A percentile compares a stretch with the other conserved stretches of the same genome.
phyloP scores from a whole-genome alignment of 305 asterid genomes.

The Withania somnifera region DNA sequence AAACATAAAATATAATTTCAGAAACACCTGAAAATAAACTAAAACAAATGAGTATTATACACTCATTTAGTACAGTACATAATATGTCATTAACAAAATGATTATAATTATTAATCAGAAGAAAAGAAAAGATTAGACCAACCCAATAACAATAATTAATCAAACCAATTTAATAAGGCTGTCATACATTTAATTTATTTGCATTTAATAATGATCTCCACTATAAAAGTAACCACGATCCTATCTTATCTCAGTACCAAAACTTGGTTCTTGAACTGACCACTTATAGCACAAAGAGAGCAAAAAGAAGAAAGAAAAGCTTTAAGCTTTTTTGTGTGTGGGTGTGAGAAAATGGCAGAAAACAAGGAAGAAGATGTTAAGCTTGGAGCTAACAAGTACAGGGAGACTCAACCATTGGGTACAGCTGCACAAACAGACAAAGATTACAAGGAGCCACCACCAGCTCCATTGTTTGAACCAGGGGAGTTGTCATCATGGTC shows the following conservation, averaged over 20 bases:
- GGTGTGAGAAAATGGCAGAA: constrained; percentile 45
- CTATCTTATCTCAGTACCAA: not conserved
- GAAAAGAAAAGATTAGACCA: not conserved
- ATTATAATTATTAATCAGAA: too few relatives aligned
- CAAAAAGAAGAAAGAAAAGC: not conserved
- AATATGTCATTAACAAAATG: not conserved
- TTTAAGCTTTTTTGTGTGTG: not conserved
- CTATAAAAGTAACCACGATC: constrained; percentile 33
- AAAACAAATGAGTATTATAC: not conserved
- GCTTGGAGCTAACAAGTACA: constrained; percentile 67
- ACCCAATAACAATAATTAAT: not conserved
- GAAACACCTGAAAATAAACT: too few relatives aligned
- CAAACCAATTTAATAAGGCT: not conserved
- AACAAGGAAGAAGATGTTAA: constrained; percentile 61
- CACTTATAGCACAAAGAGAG: not conserved
- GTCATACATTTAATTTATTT: not conserved
- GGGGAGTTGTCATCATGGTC: constrained; percentile 86
- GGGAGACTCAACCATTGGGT: constrained; percentile 67
- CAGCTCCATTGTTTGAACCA: constrained; percentile 80
- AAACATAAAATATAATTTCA: too few relatives aligned
- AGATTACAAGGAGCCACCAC: constrained; percentile 81
- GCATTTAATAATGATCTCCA: not conserved
- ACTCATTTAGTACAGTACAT: not conserved
- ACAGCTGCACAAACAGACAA: constrained; percentile 70
- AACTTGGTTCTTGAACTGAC: not conserved